Conservation (phyloP, 2,329 filamentous ascomycete species). For the Celoporthe dispersa region DNA sequence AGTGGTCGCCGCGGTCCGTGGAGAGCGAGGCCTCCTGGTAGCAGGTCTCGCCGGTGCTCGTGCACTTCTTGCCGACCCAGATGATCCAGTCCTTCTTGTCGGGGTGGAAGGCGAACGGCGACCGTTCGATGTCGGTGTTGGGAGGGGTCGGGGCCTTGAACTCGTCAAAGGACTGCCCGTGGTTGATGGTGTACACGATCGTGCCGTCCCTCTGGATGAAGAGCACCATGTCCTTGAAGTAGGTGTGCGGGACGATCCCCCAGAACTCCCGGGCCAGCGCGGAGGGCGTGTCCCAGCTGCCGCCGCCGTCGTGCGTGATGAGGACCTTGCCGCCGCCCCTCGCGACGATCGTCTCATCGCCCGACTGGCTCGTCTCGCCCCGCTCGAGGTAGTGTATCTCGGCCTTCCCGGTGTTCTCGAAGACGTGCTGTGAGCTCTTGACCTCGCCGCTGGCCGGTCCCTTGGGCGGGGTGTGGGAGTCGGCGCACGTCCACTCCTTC, state of each 20-base stretch:
- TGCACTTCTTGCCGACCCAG: slow-evolving; percentile 81
- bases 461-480: slow-evolving; percentile 53
- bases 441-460: slow-evolving; percentile 70
- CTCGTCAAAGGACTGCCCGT: slow-evolving; percentile 72
- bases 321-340: slow-evolving; percentile 63
- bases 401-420: slow-evolving; percentile 59
- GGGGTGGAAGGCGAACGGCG: slow-evolving; percentile 78
- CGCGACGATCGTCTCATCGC: slow-evolving; percentile 74
- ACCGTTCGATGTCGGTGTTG: slow-evolving; percentile 37
- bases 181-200: slow-evolving; percentile 81
- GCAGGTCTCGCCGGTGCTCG: slow-evolving; percentile 58
- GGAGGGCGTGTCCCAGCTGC: slow-evolving; percentile 70
- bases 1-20: slow-evolving; percentile 78
- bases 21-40: slow-evolving; percentile 77
- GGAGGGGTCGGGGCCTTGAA: slow-evolving; percentile 71
- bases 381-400: slow-evolving; percentile 80
- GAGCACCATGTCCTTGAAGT: slow-evolving; percentile 84
- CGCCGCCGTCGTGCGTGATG: slow-evolving; percentile 85
- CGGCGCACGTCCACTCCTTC: slow-evolving; percentile 78
- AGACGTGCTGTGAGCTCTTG: slow-evolving; percentile 60
- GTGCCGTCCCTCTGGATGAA: slow-evolving; percentile 72
- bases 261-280: slow-evolving; percentile 73
- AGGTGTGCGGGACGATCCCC: slow-evolving; percentile 75
- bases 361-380: slow-evolving; percentile 61
- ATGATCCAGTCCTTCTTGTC: slow-evolving; percentile 87